phyloP scores from a whole-genome alignment of 805 yeast species.

The Hanseniaspora pseudoguilliermondii region DNA sequence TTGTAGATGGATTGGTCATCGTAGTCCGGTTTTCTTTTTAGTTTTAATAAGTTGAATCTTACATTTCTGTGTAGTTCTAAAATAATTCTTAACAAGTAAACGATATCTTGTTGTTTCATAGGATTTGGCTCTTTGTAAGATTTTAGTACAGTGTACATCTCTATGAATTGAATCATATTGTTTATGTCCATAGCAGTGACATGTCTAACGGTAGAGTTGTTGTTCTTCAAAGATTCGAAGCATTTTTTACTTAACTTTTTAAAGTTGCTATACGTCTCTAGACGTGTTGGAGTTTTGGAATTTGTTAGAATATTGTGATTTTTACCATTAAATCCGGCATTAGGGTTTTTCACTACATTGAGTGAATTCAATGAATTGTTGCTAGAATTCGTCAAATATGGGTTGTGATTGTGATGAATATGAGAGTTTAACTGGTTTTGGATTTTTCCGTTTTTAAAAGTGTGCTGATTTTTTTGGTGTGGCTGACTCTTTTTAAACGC shows the following conservation, averaged over 20 bases:
- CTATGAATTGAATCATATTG: slow-evolving; percentile 10
- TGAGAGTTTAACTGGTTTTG: background rate
- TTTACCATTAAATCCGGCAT: background rate
- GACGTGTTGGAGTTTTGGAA: background rate
- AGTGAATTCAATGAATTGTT: background rate
- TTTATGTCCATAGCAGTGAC: slow-evolving; percentile 10
- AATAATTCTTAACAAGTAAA: slow-evolving; percentile 8
- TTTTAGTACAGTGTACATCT: slow-evolving; percentile 4
- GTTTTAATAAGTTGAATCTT: slow-evolving; percentile 34
- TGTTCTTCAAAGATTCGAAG: slow-evolving; percentile 10
- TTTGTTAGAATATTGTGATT: background rate
- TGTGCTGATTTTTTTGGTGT: background rate
- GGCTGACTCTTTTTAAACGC: background rate
- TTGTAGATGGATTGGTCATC: slow-evolving; percentile 45
- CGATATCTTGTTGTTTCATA: slow-evolving; percentile 10
- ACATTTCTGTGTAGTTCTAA: slow-evolving; percentile 12
- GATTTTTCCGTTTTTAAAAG: background rate
- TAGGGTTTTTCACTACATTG: background rate
- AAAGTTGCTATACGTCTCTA: slow-evolving; percentile 4
- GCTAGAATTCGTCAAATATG: slow-evolving; percentile 5
- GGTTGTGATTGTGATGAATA: slow-evolving; percentile 11
- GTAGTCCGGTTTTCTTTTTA: slow-evolving; percentile 47
- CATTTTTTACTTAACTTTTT: slow-evolving; percentile 10
- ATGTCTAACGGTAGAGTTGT: slow-evolving; percentile 5
- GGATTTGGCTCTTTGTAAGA: background rate